phyloP scores from a whole-genome alignment of 2,329 filamentous ascomycete species.

The Xylaria arbuscula region DNA sequence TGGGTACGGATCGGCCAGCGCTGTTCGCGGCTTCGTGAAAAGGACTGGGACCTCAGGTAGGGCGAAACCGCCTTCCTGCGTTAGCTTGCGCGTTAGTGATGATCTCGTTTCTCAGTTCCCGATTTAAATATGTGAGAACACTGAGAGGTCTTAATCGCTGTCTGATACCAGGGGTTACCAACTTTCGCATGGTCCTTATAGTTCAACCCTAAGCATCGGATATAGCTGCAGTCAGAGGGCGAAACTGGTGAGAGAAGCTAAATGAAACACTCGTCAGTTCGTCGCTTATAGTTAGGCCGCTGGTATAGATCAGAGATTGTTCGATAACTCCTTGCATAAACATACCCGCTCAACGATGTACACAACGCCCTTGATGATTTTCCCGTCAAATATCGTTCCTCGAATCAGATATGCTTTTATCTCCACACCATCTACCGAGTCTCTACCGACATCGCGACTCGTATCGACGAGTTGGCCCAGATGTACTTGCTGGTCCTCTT shows the following conservation, averaged over 20 bases:
- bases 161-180: neutral
- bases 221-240: conserved; percentile 34
- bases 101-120: neutral
- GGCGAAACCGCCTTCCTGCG: conserved; percentile 33
- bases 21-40: conserved; percentile 62
- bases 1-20: conserved; percentile 65
- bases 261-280: neutral
- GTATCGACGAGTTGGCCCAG: conserved; percentile 36
- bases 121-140: neutral
- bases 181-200: conserved; percentile 37
- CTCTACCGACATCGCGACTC: conserved; percentile 33
- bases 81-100: neutral
- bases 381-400: conserved; percentile 32
- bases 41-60: conserved; percentile 31
- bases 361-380: conserved; percentile 19
- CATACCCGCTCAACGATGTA: conserved; percentile 36
- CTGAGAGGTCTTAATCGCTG: neutral
- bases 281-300: neutral
- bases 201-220: conserved; percentile 35
- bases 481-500: conserved; percentile 35
- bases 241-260: conserved; percentile 35
- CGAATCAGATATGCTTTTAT: conserved; percentile 36
- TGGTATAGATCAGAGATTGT: neutral
- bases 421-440: conserved; percentile 34
- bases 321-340: neutral